phyloP scores from a whole-genome alignment of 2,329 filamentous ascomycete genomes.

The Aspergillus brasiliensis region DNA sequence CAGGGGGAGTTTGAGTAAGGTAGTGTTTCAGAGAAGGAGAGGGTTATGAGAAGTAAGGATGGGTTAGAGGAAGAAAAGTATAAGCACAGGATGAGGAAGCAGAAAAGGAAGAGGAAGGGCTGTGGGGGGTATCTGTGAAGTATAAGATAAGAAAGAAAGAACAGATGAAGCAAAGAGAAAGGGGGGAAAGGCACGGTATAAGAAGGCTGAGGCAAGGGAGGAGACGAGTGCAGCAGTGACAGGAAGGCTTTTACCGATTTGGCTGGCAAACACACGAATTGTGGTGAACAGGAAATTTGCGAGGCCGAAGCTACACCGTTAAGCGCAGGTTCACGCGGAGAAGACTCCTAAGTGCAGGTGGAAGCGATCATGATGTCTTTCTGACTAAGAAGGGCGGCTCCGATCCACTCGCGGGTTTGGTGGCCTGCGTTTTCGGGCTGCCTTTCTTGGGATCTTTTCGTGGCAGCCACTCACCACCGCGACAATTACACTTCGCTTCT shows the following conservation, averaged over 20 bases:
- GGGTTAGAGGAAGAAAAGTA: background rate
- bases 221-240: background rate
- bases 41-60: background rate
- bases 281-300: conserved; percentile 1
- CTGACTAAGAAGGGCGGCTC: conserved; percentile 2
- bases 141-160: background rate
- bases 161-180: background rate
- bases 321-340: conserved; percentile 2
- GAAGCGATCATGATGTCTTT: conserved; percentile 18
- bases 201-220: conserved; percentile 18
- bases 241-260: background rate
- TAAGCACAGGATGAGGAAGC: background rate
- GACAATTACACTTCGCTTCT: conserved; percentile 11
- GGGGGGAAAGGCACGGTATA: background rate
- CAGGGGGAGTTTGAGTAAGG: background rate
- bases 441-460: background rate
- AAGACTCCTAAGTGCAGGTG: conserved; percentile 36
- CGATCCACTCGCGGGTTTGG: background rate
- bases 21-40: background rate
- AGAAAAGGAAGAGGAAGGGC: background rate
- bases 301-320: conserved; percentile 2
- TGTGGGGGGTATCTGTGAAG: conserved; percentile 1
- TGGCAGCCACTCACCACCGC: background rate
- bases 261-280: background rate
- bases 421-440: too few relatives aligned